phyloP scores from a whole-genome alignment of 352 stramenopile genomes.

The Globisporangium echinulatum region DNA sequence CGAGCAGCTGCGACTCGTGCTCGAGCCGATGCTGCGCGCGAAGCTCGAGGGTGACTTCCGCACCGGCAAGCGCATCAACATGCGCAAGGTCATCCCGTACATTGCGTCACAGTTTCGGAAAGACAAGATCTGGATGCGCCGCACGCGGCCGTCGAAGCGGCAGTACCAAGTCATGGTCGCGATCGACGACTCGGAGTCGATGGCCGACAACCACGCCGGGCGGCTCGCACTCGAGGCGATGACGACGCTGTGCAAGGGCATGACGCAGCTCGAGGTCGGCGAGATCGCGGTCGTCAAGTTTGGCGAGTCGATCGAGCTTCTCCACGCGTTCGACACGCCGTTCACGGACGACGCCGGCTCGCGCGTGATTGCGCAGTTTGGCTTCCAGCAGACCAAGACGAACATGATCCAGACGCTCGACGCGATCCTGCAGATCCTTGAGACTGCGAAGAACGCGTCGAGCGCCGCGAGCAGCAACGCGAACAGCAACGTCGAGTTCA shows the following conservation, averaged over 20 bases:
- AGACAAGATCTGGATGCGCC: constrained; percentile 99
- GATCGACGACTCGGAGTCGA: constrained; percentile 99
- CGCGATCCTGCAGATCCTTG: constrained; percentile 87
- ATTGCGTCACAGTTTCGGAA: constrained; percentile 99
- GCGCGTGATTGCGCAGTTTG: constrained; percentile 93
- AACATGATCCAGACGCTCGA: constrained; percentile 94
- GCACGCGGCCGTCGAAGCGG: constrained; percentile 97
- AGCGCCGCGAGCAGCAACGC: constrained; percentile 37
- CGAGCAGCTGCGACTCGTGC: constrained; percentile 97
- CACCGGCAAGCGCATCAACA: constrained; percentile 99
- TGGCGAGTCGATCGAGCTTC: constrained; percentile 93
- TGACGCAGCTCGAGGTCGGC: constrained; percentile 97
- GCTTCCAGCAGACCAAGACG: constrained; percentile 96
- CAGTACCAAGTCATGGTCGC: constrained; percentile 99
- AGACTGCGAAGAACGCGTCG: constrained; percentile 69
- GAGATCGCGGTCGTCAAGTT: constrained; percentile 94
- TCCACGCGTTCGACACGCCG: constrained; percentile 95
- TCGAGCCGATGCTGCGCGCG: constrained; percentile 96
- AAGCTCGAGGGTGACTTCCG: constrained; percentile 98
- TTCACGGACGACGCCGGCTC: constrained; percentile 96
- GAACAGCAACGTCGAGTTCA: constrained; percentile 63
- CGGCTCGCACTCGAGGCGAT: constrained; percentile 95
- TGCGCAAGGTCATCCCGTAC: constrained; percentile 99
- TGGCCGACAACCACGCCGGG: constrained; percentile 95
- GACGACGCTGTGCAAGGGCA: constrained; percentile 95